These are phyloP conservation scores for Populus tomentosa DNA, from an alignment of 441 rosid genomes.

Conservation along the genomic window DNA sequence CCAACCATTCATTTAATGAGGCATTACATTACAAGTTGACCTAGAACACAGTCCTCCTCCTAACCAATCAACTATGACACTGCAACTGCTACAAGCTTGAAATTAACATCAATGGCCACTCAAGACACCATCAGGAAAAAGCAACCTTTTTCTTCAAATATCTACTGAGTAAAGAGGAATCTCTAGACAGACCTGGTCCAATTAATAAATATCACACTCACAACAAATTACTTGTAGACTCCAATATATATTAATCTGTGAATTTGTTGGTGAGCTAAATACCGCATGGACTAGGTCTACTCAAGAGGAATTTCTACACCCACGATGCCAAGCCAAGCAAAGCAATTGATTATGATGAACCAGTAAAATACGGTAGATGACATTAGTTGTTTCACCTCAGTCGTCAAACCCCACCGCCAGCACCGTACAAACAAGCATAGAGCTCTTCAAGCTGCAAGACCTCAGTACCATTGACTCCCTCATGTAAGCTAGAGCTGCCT, in stretches of 20 bases:
- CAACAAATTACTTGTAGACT: background rate
- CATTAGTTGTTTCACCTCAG: background rate
- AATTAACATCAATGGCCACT: background rate
- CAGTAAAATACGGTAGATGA: background rate
- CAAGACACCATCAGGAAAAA: background rate
- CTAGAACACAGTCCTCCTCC: background rate
- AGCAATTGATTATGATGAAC: background rate
- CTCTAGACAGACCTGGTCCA: background rate
- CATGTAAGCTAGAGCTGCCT: constrained; percentile 27
- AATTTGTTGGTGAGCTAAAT: background rate
- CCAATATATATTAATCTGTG: background rate
- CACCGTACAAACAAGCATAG: constrained; percentile 54
- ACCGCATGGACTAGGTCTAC: background rate
- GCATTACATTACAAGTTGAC: background rate
- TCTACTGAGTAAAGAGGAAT: rapidly evolving
- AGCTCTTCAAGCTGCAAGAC: constrained; percentile 54
- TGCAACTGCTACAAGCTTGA: background rate
- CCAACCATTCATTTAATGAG: background rate
- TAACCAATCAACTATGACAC: background rate
- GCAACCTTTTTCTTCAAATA: background rate
- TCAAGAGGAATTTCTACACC: background rate
- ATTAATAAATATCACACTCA: background rate
- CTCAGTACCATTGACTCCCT: constrained; percentile 26
- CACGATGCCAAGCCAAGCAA: background rate
- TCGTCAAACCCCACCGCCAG: constrained; percentile 24